Conservation (phyloP, 2,329 filamentous ascomycete species). For the Clarireedia paspali region DNA sequence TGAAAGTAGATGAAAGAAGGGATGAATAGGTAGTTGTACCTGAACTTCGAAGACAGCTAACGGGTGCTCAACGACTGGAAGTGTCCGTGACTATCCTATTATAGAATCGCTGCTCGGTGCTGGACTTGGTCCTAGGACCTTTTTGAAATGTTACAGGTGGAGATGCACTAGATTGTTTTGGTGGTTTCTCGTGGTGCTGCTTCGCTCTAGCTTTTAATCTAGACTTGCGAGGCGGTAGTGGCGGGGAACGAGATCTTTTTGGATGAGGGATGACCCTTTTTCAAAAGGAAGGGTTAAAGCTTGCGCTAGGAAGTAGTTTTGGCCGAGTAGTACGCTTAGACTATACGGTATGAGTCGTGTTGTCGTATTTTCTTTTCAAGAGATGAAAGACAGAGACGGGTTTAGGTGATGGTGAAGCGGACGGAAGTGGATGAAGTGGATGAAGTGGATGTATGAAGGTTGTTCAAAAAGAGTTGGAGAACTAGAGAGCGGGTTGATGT, state of each 20-base stretch:
- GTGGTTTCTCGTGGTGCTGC: not conserved
- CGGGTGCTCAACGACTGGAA: constrained; percentile 10
- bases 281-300: not conserved
- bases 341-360: constrained; percentile 2
- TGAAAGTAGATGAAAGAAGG: not conserved
- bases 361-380: not conserved
- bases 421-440: not conserved
- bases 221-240: constrained; percentile 6
- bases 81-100: constrained; percentile 5
- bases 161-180: constrained; percentile 1
- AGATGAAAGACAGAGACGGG: not conserved
- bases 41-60: constrained; percentile 7
- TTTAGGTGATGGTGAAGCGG: not conserved
- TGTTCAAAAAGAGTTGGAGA: not conserved
- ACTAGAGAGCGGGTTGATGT: constrained; percentile 1
- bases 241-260: not conserved
- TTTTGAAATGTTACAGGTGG: constrained; percentile 8
- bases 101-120: constrained; percentile 5
- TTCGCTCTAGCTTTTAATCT: constrained; percentile 1
- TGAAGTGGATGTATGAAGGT: not conserved
- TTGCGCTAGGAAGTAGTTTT: constrained; percentile 1
- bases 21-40: not conserved
- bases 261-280: constrained; percentile 7
- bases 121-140: constrained; percentile 3
- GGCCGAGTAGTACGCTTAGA: not conserved